Conservation (phyloP, 257 asterid species). For the Capsicum chinense region DNA sequence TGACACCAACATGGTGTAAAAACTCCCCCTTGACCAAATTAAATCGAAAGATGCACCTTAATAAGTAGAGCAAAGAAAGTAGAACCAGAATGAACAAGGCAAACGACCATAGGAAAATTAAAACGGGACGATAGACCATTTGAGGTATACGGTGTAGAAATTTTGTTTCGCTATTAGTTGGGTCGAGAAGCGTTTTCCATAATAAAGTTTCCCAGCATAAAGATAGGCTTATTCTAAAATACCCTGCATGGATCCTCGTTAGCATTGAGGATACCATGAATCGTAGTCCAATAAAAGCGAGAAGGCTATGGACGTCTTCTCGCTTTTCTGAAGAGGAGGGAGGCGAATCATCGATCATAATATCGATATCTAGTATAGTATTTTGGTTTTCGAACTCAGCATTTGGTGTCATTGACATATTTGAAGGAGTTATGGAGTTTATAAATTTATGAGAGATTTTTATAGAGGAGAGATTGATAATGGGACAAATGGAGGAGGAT, state of each 20-base stretch:
- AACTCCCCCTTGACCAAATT: slow-evolving; percentile 52
- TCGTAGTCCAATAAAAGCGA: background rate
- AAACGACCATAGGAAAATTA: slow-evolving; percentile 49
- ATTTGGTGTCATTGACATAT: background rate
- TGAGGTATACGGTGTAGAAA: slow-evolving; percentile 35
- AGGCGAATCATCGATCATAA: background rate
- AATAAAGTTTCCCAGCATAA: slow-evolving; percentile 60
- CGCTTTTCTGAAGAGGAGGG: background rate
- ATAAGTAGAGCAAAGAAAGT: slow-evolving; percentile 54
- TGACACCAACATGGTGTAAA: slow-evolving; percentile 64
- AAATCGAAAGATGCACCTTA: slow-evolving; percentile 55
- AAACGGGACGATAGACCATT: slow-evolving; percentile 31
- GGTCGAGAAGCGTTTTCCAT: slow-evolving; percentile 64
- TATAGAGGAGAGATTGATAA: slow-evolving; percentile 18
- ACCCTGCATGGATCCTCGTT: slow-evolving; percentile 62
- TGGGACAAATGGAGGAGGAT: slow-evolving; percentile 18
- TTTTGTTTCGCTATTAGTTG: slow-evolving; percentile 29
- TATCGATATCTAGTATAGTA: background rate
- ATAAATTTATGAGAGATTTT: background rate
- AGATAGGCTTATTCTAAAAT: slow-evolving; percentile 65
- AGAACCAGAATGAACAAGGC: slow-evolving; percentile 43
- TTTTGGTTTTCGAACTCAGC: background rate
- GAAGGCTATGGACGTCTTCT: background rate
- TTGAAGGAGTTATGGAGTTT: background rate
- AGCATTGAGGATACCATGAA: slow-evolving; percentile 31